Evolutionary conservation across 805 yeast species (phyloP).

Genomic region (Cyberlindnera misumaiensis): DNA sequence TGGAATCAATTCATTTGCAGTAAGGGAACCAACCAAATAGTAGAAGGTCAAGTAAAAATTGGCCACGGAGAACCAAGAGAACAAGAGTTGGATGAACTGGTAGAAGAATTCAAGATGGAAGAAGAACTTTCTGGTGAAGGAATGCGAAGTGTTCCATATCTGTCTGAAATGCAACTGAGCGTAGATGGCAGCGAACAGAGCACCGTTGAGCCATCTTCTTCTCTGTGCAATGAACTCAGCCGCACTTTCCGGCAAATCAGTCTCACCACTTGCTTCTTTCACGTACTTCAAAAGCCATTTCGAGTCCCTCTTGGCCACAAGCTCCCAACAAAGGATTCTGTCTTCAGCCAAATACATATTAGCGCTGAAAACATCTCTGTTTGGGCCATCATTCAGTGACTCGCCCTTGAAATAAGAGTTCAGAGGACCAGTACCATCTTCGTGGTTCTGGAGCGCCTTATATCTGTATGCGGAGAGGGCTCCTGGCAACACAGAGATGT

Average conservation of each 20-base stretch:
- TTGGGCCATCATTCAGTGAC: slow-evolving; percentile 43
- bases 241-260: slow-evolving; percentile 92
- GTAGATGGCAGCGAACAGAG: slow-evolving; percentile 91
- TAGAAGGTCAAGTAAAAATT: slow-evolving; percentile 91
- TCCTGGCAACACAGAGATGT: slow-evolving; percentile 90
- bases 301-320: slow-evolving; percentile 76
- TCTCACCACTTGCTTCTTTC: slow-evolving; percentile 88
- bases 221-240: slow-evolving; percentile 95
- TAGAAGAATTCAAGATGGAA: slow-evolving; percentile 85
- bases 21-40: slow-evolving; percentile 83
- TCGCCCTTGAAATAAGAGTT: slow-evolving; percentile 90
- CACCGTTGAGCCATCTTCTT: slow-evolving; percentile 98
- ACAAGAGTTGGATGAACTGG: slow-evolving; percentile 71
- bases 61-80: slow-evolving; percentile 88
- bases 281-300: slow-evolving; percentile 91
- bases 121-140: slow-evolving; percentile 68
- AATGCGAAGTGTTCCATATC: slow-evolving; percentile 87
- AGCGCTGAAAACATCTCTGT: slow-evolving; percentile 83
- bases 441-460: slow-evolving; percentile 76
- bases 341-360: slow-evolving; percentile 98
- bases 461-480: slow-evolving; percentile 93
- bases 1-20: slow-evolving; percentile 41
- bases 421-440: slow-evolving; percentile 89
- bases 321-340: slow-evolving; percentile 92
- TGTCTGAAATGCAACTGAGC: slow-evolving; percentile 80